These are phyloP conservation scores for Penicillium sp. DNA, from an alignment of 2,329 filamentous ascomycete species.

Conservation along the genomic window DNA sequence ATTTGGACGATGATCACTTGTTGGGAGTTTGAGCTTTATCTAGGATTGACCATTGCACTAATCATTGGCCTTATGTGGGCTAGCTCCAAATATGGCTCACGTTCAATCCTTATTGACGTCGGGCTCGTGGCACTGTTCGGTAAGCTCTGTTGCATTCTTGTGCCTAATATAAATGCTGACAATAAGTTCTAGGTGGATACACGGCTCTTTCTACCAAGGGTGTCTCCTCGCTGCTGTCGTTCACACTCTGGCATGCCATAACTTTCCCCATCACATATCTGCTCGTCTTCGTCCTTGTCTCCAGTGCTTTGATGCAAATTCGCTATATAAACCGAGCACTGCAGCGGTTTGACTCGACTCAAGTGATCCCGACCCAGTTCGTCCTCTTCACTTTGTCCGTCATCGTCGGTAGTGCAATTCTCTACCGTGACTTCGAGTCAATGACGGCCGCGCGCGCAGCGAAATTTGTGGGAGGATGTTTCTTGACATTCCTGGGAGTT, in stretches of 20 bases:
- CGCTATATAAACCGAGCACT: constrained; percentile 89
- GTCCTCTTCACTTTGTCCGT: constrained; percentile 94
- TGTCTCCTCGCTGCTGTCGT: constrained; percentile 89
- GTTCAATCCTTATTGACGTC: constrained; percentile 83
- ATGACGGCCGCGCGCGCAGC: constrained; percentile 65
- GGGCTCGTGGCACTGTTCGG: constrained; percentile 91
- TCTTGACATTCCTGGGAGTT: constrained; percentile 92
- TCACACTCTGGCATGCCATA: constrained; percentile 80
- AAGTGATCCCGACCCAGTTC: constrained; percentile 97
- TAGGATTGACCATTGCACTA: constrained; percentile 67
- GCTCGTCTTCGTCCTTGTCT: constrained; percentile 70
- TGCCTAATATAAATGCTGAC: constrained; percentile 11
- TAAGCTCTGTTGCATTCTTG: constrained; percentile 40
- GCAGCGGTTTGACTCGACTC: constrained; percentile 91
- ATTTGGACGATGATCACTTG: constrained; percentile 85
- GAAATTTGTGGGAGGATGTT: constrained; percentile 86
- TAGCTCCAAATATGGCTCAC: constrained; percentile 76
- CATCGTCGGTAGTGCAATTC: constrained; percentile 84
- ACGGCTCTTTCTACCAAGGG: constrained; percentile 97
- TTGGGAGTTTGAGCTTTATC: constrained; percentile 85
- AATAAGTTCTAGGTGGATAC: constrained; percentile 65
- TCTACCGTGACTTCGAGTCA: constrained; percentile 92
- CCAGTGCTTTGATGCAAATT: constrained; percentile 91
- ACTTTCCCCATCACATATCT: constrained; percentile 88
- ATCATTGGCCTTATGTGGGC: constrained; percentile 75